phyloP scores from a whole-genome alignment of 176 grass and related monocot species.

The Poa annua region DNA sequence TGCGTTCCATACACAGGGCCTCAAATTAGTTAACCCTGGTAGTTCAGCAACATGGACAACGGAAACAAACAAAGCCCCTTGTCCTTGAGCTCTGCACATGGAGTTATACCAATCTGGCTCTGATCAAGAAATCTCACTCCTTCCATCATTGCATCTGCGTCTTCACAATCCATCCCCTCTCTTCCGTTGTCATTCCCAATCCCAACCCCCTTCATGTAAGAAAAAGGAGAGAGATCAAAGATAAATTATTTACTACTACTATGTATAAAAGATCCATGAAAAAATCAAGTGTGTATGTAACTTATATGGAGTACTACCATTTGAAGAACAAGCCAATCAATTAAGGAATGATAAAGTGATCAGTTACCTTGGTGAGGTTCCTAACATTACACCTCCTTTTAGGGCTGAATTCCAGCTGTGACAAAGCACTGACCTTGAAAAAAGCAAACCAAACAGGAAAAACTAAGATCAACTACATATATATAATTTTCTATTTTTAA shows the following conservation, averaged over 20 bases:
- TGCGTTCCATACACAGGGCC: constrained; percentile 1
- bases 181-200: constrained; percentile 35
- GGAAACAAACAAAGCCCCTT: constrained; percentile 84
- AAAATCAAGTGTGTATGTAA: neutral
- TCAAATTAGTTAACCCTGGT: constrained; percentile 39
- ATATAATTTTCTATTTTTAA: neutral
- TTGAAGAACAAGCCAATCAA: neutral
- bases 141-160: constrained; percentile 21
- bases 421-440: constrained; percentile 70
- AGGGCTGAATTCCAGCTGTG: constrained; percentile 58
- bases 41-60: constrained; percentile 67
- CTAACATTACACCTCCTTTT: constrained; percentile 57
- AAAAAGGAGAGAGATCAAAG: neutral
- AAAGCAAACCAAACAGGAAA: constrained; percentile 30
- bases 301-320: neutral
- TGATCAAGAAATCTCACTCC: constrained; percentile 51
- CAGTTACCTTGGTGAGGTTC: constrained; percentile 56
- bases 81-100: constrained; percentile 77
- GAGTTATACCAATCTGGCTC: constrained; percentile 52
- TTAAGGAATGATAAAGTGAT: neutral
- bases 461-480: constrained; percentile 15
- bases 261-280: neutral
- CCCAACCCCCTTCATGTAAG: constrained; percentile 33
- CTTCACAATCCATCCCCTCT: constrained; percentile 40
- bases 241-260: constrained; percentile 2